phyloP scores from a whole-genome alignment of 2,329 filamentous ascomycete species.

The Penicillium sp. region DNA sequence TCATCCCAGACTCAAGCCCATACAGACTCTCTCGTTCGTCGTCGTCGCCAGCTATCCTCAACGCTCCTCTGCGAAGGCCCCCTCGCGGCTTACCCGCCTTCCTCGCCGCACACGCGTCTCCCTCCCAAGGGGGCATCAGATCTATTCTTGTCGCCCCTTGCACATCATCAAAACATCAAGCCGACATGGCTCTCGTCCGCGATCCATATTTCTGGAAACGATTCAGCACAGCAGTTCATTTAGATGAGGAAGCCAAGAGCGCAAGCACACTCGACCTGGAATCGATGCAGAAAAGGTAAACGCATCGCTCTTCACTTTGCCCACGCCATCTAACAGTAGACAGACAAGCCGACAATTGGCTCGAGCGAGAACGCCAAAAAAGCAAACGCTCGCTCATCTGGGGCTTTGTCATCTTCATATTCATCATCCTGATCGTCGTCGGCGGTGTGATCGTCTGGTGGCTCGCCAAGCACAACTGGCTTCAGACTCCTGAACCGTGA shows the following conservation, averaged over 20 bases:
- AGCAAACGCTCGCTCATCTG: slow-evolving; percentile 48
- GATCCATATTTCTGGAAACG: slow-evolving; percentile 61
- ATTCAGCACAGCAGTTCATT: slow-evolving; percentile 58
- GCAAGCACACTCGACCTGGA: slow-evolving; percentile 2
- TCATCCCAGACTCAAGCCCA: background rate
- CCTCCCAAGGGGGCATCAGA: background rate
- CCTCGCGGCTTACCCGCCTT: background rate
- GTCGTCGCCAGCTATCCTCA: background rate
- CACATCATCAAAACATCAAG: background rate
- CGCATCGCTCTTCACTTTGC: background rate
- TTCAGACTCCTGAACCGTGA: slow-evolving; percentile 18
- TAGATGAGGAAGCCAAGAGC: slow-evolving; percentile 49
- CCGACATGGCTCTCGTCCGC: slow-evolving; percentile 49
- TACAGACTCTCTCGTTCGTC: background rate
- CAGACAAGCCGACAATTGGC: slow-evolving; percentile 52
- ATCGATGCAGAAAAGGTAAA: slow-evolving; percentile 5
- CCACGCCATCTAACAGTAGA: slow-evolving; percentile 5
- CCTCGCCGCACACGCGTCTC: background rate
- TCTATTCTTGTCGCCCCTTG: background rate
- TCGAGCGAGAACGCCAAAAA: slow-evolving; percentile 51
- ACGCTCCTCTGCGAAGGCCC: too few relatives aligned
- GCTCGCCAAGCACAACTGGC: slow-evolving; percentile 36
- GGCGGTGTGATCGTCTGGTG: slow-evolving; percentile 48
- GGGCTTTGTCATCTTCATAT: slow-evolving; percentile 34
- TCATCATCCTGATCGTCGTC: slow-evolving; percentile 39